Evolutionary conservation across 2,329 filamentous ascomycete genomes (phyloP).

Genomic region (Huntiella bhutanensis): DNA sequence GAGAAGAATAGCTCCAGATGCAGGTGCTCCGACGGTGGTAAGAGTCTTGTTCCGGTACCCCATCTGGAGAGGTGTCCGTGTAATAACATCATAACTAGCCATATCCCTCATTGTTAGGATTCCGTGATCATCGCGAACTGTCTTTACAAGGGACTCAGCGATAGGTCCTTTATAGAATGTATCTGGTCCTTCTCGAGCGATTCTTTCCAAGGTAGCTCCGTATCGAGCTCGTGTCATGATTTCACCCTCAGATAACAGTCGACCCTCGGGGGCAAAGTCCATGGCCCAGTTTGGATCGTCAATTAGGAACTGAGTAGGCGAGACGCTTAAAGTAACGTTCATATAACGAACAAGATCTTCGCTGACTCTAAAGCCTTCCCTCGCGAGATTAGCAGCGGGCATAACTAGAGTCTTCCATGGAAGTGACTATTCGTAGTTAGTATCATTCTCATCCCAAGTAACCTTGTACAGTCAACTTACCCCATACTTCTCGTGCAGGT

Average conservation of each 20-base stretch:
- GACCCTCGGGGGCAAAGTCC: slow-evolving; percentile 77
- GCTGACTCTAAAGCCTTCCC: slow-evolving; percentile 54
- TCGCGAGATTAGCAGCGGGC: slow-evolving; percentile 56
- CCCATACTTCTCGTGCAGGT: slow-evolving; percentile 57
- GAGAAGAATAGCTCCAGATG: slow-evolving; percentile 58
- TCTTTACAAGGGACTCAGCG: slow-evolving; percentile 52
- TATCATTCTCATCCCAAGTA: neutral
- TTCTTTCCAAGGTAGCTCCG: slow-evolving; percentile 54
- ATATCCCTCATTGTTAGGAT: slow-evolving; percentile 72
- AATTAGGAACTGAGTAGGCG: slow-evolving; percentile 42
- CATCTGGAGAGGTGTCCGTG: slow-evolving; percentile 44
- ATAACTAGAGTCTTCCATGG: slow-evolving; percentile 54
- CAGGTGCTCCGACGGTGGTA: slow-evolving; percentile 51
- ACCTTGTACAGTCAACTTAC: slow-evolving; percentile 17
- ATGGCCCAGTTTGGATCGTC: slow-evolving; percentile 63
- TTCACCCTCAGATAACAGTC: slow-evolving; percentile 51
- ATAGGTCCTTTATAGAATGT: slow-evolving; percentile 58
- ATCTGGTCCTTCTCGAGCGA: slow-evolving; percentile 53
- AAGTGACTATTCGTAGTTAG: slow-evolving; percentile 17
- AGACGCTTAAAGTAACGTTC: slow-evolving; percentile 18
- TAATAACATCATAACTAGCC: slow-evolving; percentile 47
- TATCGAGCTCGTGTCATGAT: slow-evolving; percentile 66
- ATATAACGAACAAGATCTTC: slow-evolving; percentile 62
- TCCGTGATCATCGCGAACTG: slow-evolving; percentile 52
- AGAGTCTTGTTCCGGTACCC: slow-evolving; percentile 54